A percentile compares a stretch with the other conserved stretches of the same genome.
phyloP scores from a whole-genome alignment of 2,329 filamentous ascomycete genomes.

The Apiospora malaysiana region DNA sequence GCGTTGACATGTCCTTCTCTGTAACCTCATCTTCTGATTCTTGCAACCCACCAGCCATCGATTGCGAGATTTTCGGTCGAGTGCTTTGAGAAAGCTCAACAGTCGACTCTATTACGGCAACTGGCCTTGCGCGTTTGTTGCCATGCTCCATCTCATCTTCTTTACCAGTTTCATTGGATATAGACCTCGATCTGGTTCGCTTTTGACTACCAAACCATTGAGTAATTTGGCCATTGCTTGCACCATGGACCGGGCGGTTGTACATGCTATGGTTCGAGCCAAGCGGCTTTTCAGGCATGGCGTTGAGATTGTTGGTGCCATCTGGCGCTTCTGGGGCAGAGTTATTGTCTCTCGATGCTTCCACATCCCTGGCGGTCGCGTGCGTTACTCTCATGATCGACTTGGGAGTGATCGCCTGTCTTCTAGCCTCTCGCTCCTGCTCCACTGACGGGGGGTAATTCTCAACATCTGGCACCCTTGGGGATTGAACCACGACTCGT shows the following conservation, averaged over 20 bases:
- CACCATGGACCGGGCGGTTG: conserved; percentile 2
- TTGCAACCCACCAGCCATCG: conserved; percentile 21
- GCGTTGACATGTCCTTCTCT: conserved; percentile 20
- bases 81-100: conserved; percentile 26
- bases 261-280: conserved; percentile 14
- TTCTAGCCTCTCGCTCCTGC: conserved; percentile 22
- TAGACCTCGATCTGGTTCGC: neutral
- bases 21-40: conserved; percentile 19
- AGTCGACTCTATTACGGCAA: neutral
- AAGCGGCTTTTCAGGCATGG: neutral
- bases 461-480: neutral
- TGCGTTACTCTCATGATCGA: conserved; percentile 22
- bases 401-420: conserved; percentile 18
- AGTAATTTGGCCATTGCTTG: neutral
- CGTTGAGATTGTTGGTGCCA: too few relatives aligned
- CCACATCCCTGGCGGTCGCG: neutral
- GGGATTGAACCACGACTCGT: conserved; percentile 23
- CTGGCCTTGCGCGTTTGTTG: conserved; percentile 13
- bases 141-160: conserved; percentile 21
- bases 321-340: neutral
- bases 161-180: neutral
- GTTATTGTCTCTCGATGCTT: neutral
- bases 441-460: conserved; percentile 6
- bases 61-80: conserved; percentile 30
- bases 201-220: neutral